phyloP scores from a whole-genome alignment of 169 alveolate genomes.

The Plasmodium knowlesi region DNA sequence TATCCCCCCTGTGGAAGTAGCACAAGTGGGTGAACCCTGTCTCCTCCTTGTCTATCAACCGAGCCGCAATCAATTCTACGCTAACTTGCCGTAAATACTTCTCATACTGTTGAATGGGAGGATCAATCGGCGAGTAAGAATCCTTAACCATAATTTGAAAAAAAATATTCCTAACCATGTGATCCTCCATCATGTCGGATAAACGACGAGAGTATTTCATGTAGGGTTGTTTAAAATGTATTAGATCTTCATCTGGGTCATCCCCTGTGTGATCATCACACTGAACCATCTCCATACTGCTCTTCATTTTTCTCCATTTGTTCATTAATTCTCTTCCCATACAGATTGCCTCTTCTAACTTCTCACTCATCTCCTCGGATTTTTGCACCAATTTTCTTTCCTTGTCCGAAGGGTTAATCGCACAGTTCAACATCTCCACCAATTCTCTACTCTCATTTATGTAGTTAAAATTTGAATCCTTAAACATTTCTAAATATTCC shows the following conservation, averaged over 20 bases:
- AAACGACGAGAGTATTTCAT: slow-evolving; percentile 24
- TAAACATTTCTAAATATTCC: slow-evolving; percentile 24
- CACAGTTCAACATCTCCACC: slow-evolving; percentile 1
- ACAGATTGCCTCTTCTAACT: background rate
- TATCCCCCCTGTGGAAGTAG: background rate
- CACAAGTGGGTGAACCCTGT: background rate
- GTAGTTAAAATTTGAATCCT: slow-evolving; percentile 22
- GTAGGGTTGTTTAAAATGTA: slow-evolving; percentile 43
- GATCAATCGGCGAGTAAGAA: background rate
- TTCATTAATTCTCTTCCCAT: background rate
- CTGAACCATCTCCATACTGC: background rate
- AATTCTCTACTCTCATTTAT: slow-evolving; percentile 17
- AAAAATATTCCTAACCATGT: slow-evolving; percentile 13
- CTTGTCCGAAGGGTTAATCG: background rate
- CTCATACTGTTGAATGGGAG: background rate
- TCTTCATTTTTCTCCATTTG: background rate
- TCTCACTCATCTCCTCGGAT: background rate
- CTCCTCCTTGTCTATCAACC: background rate
- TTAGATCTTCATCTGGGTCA: background rate
- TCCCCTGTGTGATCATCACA: background rate
- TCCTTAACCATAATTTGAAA: slow-evolving; percentile 18
- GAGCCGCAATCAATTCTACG: background rate
- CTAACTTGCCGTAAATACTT: background rate
- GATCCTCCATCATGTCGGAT: slow-evolving; percentile 11
- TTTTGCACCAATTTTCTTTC: background rate